Base-by-base conservation (phyloP, 345 rosid genomes). In the Theobroma cacao region DNA sequence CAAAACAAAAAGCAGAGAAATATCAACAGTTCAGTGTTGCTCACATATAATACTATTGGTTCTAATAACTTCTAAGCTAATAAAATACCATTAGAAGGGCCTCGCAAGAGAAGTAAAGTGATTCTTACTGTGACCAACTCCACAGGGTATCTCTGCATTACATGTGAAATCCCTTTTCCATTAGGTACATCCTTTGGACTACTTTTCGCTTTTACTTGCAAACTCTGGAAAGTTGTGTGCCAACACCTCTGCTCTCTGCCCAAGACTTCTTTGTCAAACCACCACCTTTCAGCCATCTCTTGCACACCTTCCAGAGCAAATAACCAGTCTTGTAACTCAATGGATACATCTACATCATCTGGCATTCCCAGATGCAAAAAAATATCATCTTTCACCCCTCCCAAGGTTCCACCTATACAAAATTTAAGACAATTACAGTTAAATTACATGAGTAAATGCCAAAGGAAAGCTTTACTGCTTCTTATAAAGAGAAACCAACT, bases 261-360 rank as follows among this genome's bases (percentile, higher is more conserved):
- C 47, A 85, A 72, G 76, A 82, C 81, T 76, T 83, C 84, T 78
- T 83, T 77, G 72, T 82, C 70, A 83, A 84, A 83, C 84, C 83
- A 79, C 91, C 91, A 82, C 78, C 85, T 84, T 78, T 92, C 95
- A 26, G 87, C 88, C 82, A 88, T 84, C 70, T 92, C 97, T 56
- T 89, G 88, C 50, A 88, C 91, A 62, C 98, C 97, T 87, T 94
- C 98, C 72, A 96, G 90, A 75, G 99, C 94, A 91, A 96, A 96
- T 78, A 96, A 81, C 99, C 99, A 96, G 83, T 96, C 94, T 83
- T 84, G 92, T 80, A 96, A 86, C 80, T 92, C 98, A 63, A 94
- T 47, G 34, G 87, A 84, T 66, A 91, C 89, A 81, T 94, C 98
- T 77, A 92, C 92, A 75, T 96, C 94, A 88, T 92, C 95, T 33